Base-by-base conservation (phyloP, 208 protist genomes). In the Trypanosoma vivax region DNA sequence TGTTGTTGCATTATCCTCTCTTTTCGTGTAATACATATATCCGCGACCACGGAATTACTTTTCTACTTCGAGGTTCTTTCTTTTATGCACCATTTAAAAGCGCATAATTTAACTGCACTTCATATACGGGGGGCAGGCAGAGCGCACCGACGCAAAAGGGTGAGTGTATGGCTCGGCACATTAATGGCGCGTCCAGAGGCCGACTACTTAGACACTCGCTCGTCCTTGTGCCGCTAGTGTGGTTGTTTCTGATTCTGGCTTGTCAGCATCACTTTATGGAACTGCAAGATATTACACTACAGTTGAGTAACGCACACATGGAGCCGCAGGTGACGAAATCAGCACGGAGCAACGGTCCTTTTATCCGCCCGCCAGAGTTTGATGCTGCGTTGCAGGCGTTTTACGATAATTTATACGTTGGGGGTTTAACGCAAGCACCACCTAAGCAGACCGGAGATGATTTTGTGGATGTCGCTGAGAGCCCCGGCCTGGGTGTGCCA, bases 401-500 rank as follows among this genome's bases (percentile, higher is more conserved):
- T 48, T 52, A 70, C 13, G 38, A 39, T 4, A 88, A 92, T 60
- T 50, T 86, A n/a, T 27, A 21, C 0, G 9, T 76, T 1, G 60
- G 28, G 4, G 59, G 78, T 14, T 54, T 40, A 39, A n/a, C 80
- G 11, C 49, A 56, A 3, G 80, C 77, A 34, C 73, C 87, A 51
- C 72, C 71, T 1, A 61, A 83, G 34, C 77, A 88, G 47, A 71
- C 79, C 21, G 77, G 72, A 6, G 52, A 67, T 30, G 68, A 67
- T 33, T 88, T 80, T 16, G 70, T 70, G 1, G 79, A 88, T 41
- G 76, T 89, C 50, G 55, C 82, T 14, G 66, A 67, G 5, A 45
- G 54, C n/a, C 45, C 46, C 5, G 77, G 63, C n/a, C 35, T 45
- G 2, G 80, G 77, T 1, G 59, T 73, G 23, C 66, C 64, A 4